phyloP scores from a whole-genome alignment of 2,329 filamentous ascomycete species.

The Penicillium sp. region DNA sequence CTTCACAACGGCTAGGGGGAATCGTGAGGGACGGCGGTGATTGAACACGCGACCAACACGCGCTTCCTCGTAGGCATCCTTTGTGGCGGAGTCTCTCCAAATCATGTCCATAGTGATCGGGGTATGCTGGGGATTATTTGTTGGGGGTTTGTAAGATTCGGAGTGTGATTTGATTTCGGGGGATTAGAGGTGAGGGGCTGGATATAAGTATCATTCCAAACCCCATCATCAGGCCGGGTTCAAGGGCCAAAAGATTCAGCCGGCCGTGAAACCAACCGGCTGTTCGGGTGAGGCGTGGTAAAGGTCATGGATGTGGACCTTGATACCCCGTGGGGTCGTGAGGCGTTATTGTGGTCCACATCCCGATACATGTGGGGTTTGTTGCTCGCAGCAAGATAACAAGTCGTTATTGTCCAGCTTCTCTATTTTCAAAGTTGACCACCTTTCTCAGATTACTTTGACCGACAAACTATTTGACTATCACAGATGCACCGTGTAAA shows the following conservation, averaged over 20 bases:
- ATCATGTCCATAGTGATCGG: conserved; percentile 20
- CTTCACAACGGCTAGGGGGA: conserved; percentile 45
- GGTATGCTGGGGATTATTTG: background rate
- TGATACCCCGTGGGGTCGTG: background rate
- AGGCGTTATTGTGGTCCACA: background rate
- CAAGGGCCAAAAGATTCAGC: background rate
- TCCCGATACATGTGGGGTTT: background rate
- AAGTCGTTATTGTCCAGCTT: too few relatives aligned
- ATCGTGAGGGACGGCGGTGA: conserved; percentile 39
- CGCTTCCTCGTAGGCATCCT: conserved; percentile 36
- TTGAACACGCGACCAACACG: conserved; percentile 50
- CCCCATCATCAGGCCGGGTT: background rate
- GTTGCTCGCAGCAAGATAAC: background rate
- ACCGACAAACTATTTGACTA: too few relatives aligned
- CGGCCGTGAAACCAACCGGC: background rate
- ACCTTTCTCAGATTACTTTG: too few relatives aligned
- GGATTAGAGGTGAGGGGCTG: background rate
- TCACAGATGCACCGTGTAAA: too few relatives aligned
- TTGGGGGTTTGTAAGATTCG: background rate
- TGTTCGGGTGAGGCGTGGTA: background rate
- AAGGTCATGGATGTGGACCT: background rate
- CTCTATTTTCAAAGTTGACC: too few relatives aligned
- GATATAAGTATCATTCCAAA: background rate
- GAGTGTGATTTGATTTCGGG: background rate
- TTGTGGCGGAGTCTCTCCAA: conserved; percentile 20